phyloP scores from a whole-genome alignment of 1,284 basidiomycete genomes.

The Meira miltonrushii region DNA sequence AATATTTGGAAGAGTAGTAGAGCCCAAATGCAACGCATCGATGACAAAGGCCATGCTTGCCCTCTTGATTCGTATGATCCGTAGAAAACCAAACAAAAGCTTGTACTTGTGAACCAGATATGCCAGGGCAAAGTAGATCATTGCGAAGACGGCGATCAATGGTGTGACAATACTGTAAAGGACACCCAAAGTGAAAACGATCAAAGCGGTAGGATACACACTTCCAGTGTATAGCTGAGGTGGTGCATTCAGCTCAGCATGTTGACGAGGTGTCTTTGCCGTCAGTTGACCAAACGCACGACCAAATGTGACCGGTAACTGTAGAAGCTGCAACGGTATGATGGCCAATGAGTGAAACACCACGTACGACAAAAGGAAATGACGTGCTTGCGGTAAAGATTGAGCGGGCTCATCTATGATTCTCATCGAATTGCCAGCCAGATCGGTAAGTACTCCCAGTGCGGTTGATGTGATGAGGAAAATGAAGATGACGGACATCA shows the following conservation, averaged over 20 bases:
- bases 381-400: constrained; percentile 56
- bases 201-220: constrained; percentile 87
- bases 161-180: constrained; percentile 93
- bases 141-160: constrained; percentile 86
- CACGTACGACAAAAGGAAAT: constrained; percentile 93
- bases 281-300: constrained; percentile 32
- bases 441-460: constrained; percentile 64
- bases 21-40: constrained; percentile 50
- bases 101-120: constrained; percentile 89
- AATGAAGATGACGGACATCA: constrained; percentile 91
- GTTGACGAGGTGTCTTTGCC: constrained; percentile 61
- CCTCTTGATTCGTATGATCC: constrained; percentile 88
- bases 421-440: constrained; percentile 43
- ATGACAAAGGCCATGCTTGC: constrained; percentile 74
- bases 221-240: constrained; percentile 69
- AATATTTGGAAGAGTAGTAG: constrained; percentile 48
- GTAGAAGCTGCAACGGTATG: constrained; percentile 80
- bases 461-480: constrained; percentile 86
- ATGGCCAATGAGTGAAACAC: constrained; percentile 87
- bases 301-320: constrained; percentile 40
- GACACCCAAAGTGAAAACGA: constrained; percentile 91
- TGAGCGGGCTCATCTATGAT: constrained; percentile 48
- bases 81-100: constrained; percentile 84
- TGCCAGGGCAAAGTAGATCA: constrained; percentile 85
- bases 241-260: constrained; percentile 91